Evolutionary conservation across 2,329 filamentous ascomycete genomes (phyloP).

Genomic region (Neonectria faginata): DNA sequence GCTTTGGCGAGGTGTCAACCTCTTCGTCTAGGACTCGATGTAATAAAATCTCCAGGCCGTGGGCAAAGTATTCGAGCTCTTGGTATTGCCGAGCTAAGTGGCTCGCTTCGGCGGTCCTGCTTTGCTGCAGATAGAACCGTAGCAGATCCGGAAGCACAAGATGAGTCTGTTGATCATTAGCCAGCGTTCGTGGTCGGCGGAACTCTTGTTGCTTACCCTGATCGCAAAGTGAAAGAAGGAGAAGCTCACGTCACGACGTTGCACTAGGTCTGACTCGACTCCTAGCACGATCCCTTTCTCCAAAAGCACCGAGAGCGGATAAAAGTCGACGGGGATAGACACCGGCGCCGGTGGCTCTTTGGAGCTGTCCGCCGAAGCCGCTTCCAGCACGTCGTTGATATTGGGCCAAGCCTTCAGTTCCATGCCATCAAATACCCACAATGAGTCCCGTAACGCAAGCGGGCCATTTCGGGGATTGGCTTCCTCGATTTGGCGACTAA

Average conservation of each 20-base stretch:
- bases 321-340: constrained; percentile 90
- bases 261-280: constrained; percentile 92
- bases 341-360: constrained; percentile 81
- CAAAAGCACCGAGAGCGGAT: constrained; percentile 88
- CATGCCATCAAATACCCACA: constrained; percentile 94
- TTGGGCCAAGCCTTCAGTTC: constrained; percentile 91
- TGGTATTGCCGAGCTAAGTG: constrained; percentile 87
- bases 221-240: constrained; percentile 90
- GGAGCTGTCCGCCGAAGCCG: constrained; percentile 72
- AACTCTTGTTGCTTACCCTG: constrained; percentile 68
- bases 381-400: constrained; percentile 83
- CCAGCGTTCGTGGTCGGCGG: not conserved
- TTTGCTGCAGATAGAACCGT: constrained; percentile 79
- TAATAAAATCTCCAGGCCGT: constrained; percentile 90
- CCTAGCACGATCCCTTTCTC: constrained; percentile 91
- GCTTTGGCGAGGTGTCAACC: constrained; percentile 77
- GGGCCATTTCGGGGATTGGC: constrained; percentile 41
- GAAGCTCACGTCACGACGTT: constrained; percentile 90
- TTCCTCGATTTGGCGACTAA: constrained; percentile 45
- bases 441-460: constrained; percentile 78
- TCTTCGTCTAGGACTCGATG: constrained; percentile 96
- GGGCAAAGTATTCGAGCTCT: constrained; percentile 89
- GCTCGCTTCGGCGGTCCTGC: constrained; percentile 83
- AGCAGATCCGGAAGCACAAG: constrained; percentile 92
- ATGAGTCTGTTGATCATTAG: constrained; percentile 73